Percentiles rank a stretch among this genome's conserved stretches.
Conservation (phyloP, 1,284 basidiomycete species). For the Lentinula novae-zelandiae region DNA sequence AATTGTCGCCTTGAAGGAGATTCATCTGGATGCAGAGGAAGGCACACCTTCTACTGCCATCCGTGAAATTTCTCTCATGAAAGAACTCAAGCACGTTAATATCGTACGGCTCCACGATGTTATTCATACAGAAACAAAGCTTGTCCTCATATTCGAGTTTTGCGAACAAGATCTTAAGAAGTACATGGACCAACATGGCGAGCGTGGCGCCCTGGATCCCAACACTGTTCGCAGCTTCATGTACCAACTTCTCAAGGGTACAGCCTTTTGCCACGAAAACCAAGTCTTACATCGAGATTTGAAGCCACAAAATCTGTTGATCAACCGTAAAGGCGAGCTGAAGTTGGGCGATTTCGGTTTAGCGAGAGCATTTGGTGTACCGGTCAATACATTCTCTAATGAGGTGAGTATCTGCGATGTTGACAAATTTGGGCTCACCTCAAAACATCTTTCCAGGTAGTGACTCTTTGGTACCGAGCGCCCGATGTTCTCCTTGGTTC, state of each 20-base stretch:
- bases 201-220: conserved; percentile 91
- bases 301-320: conserved; percentile 97
- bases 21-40: conserved; percentile 94
- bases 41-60: conserved; percentile 94
- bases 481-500: conserved; percentile 98
- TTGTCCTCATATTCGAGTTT: conserved; percentile 98
- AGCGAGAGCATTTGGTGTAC: conserved; percentile 93
- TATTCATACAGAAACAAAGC: conserved; percentile 96
- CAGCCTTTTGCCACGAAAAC: conserved; percentile 98
- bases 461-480: conserved; percentile 99
- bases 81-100: conserved; percentile 93
- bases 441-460: conserved; percentile 56
- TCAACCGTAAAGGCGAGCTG: conserved; percentile 95
- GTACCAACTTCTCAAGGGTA: conserved; percentile 97
- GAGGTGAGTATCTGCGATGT: conserved; percentile 52
- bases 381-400: conserved; percentile 95
- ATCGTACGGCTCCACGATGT: conserved; percentile 97
- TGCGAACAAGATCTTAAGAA: conserved; percentile 99
- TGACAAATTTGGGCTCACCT: neutral
- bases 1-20: conserved; percentile 90
- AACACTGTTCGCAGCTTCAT: conserved; percentile 94
- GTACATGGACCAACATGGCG: conserved; percentile 99
- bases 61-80: conserved; percentile 95
- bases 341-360: conserved; percentile 97
- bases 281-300: conserved; percentile 96